Conservation (phyloP, 2,329 filamentous ascomycete genomes). For the Didymosphaeria variabile region DNA sequence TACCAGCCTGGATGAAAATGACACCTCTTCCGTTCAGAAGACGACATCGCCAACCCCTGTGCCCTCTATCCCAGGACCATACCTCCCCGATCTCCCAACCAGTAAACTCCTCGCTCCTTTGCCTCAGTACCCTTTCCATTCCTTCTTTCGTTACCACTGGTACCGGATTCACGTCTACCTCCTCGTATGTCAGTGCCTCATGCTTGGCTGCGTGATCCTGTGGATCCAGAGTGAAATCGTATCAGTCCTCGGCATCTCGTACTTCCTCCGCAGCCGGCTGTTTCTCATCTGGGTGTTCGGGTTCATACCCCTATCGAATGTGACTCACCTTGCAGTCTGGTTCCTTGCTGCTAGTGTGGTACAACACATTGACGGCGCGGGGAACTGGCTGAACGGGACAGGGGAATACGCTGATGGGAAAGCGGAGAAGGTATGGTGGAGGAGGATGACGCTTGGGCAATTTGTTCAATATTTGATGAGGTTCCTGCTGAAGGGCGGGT, state of each 20-base stretch:
- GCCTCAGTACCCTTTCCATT: conserved; percentile 23
- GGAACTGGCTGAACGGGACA: conserved; percentile 22
- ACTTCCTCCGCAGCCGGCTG: conserved; percentile 28
- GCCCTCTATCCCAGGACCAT: too few relatives aligned
- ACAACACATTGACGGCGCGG: neutral
- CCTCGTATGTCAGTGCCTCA: conserved; percentile 1
- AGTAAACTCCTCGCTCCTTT: conserved; percentile 3
- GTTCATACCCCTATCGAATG: conserved; percentile 26
- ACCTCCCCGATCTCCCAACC: neutral
- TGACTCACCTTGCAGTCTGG: conserved; percentile 31
- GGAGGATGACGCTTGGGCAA: conserved; percentile 14
- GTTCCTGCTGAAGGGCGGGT: conserved; percentile 20
- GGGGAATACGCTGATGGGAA: neutral
- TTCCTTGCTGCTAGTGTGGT: conserved; percentile 22
- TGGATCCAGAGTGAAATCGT: conserved; percentile 24
- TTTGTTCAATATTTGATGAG: conserved; percentile 23
- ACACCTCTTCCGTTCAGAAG: neutral
- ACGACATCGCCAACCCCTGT: neutral
- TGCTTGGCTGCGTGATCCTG: conserved; percentile 24
- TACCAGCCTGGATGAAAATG: too few relatives aligned
- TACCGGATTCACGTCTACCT: conserved; percentile 7
- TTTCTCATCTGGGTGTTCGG: conserved; percentile 33
- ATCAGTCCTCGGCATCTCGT: conserved; percentile 30
- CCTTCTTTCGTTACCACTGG: conserved; percentile 15
- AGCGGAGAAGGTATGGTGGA: conserved; percentile 15